phyloP scores from a whole-genome alignment of 176 grass and related monocot genomes.

The Neostapfia colusana region DNA sequence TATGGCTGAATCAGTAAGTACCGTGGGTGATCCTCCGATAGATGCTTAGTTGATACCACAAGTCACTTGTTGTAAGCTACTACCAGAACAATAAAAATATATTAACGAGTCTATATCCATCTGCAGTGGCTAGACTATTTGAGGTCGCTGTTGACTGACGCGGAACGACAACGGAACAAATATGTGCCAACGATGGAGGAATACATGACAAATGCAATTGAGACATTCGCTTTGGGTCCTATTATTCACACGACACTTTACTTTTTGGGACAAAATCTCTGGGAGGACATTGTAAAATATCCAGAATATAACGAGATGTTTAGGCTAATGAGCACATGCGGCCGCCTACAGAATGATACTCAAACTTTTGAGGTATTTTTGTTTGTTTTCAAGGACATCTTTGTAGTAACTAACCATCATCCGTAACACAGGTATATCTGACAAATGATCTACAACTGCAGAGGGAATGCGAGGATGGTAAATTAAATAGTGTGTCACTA shows the following conservation, averaged over 20 bases:
- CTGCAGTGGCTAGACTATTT: slow-evolving; percentile 60
- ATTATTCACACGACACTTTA: slow-evolving; percentile 62
- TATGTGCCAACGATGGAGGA: slow-evolving; percentile 53
- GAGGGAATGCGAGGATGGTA: slow-evolving; percentile 64
- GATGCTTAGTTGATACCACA: too few species aligned
- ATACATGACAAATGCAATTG: slow-evolving; percentile 55
- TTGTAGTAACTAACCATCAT: too few species aligned
- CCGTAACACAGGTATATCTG: neutral
- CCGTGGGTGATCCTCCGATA: too few species aligned
- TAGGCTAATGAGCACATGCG: slow-evolving; percentile 55
- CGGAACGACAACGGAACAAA: slow-evolving; percentile 51
- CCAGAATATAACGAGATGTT: slow-evolving; percentile 48
- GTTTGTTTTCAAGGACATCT: neutral
- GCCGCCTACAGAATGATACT: slow-evolving; percentile 59
- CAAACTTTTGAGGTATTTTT: slow-evolving; percentile 50
- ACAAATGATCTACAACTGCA: slow-evolving; percentile 8
- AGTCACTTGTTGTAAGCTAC: too few species aligned
- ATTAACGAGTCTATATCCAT: neutral
- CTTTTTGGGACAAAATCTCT: slow-evolving; percentile 49
- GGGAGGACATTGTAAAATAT: slow-evolving; percentile 31
- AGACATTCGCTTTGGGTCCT: slow-evolving; percentile 59
- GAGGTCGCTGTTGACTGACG: slow-evolving; percentile 55
- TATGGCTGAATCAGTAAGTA: slow-evolving; percentile 58
- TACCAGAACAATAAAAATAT: too few species aligned
- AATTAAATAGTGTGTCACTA: slow-evolving; percentile 56